Base-by-base conservation (phyloP, 306 rosid genomes). In the Cucurbita moschata region DNA sequence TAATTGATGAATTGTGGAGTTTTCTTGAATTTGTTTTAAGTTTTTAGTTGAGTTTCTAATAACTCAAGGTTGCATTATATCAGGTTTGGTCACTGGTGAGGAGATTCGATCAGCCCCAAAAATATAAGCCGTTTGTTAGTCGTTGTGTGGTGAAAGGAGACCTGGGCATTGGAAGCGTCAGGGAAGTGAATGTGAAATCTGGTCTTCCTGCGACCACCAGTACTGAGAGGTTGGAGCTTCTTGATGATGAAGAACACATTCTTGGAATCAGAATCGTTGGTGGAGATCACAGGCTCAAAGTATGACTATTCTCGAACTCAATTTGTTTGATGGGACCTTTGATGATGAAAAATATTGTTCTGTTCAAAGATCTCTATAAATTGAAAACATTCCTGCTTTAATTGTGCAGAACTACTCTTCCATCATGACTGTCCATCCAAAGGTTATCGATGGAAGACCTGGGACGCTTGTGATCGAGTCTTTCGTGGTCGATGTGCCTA, bases 11-110 rank as follows among this genome's bases (percentile, higher is more conserved):
- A 2, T 59, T 26, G 14, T 4, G 54, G n/a, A 15, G n/a, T 50
- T 16, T 83, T 39, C 44, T 60, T 19, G 40, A 11, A 50, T 50
- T 62, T 73, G 39, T 74, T 70, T 63, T 52, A 67, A 40, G 58
- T 16, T n/a, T 61, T 30, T 39, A 81, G 73, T 80, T 50, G 54
- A 71, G 59, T 64, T 75, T 0, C 8, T 30, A 30, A 30, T 30
- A 1, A 30, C 1, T 30, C 35, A 30, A 30, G 35, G 35, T 30
- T 50, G 54, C 47, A 82, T 83, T 60, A 37, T 80, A 26, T 80
- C 78, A 95, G 99, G 99, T 95, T 21, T 95, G 99, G 99, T 95
- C 99, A 5, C 71, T 95, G 86, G 99, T 95, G 66, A 87, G 97
- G 82, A 83, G 97, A 82, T 92, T 92, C 61, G 97, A 92, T 83